These are phyloP conservation scores for Sclerotiophoma versabilis DNA, from an alignment of 2,329 filamentous ascomycete genomes.

Conservation along the genomic window DNA sequence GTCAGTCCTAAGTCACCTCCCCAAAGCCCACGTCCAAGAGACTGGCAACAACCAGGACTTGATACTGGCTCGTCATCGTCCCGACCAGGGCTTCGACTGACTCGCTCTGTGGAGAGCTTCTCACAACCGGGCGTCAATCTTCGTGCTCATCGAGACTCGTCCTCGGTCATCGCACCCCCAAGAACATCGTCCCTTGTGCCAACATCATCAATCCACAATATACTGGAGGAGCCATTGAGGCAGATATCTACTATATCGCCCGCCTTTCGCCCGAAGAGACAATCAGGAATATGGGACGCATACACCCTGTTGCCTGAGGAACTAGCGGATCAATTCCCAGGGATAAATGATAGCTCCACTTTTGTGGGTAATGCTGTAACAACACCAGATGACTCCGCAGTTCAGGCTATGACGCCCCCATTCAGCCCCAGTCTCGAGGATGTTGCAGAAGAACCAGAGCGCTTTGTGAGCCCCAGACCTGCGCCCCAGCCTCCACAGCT, in stretches of 20 bases:
- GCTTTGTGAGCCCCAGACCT: conserved; percentile 43
- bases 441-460: conserved; percentile 48
- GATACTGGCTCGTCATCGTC: conserved; percentile 18
- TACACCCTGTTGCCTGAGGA: conserved; percentile 31
- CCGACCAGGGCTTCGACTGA: conserved; percentile 35
- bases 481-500: conserved; percentile 40
- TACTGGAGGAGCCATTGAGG: conserved; percentile 24
- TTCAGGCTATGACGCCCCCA: conserved; percentile 49
- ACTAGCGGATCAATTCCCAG: conserved; percentile 28
- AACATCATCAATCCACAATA: conserved; percentile 28
- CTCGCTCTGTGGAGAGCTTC: conserved; percentile 60
- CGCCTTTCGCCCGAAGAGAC: conserved; percentile 31
- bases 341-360: conserved; percentile 39
- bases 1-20: conserved; percentile 31
- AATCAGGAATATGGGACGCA: conserved; percentile 45
- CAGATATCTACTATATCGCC: not conserved
- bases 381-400: conserved; percentile 52
- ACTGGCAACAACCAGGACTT: conserved; percentile 21
- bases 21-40: conserved; percentile 28
- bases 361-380: conserved; percentile 51
- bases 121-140: conserved; percentile 59
- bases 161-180: conserved; percentile 51
- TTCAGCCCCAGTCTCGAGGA: conserved; percentile 50
- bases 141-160: conserved; percentile 48
- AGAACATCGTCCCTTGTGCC: conserved; percentile 47